phyloP scores from a whole-genome alignment of 495 filamentous ascomycete species.

The Podospora comata region DNA sequence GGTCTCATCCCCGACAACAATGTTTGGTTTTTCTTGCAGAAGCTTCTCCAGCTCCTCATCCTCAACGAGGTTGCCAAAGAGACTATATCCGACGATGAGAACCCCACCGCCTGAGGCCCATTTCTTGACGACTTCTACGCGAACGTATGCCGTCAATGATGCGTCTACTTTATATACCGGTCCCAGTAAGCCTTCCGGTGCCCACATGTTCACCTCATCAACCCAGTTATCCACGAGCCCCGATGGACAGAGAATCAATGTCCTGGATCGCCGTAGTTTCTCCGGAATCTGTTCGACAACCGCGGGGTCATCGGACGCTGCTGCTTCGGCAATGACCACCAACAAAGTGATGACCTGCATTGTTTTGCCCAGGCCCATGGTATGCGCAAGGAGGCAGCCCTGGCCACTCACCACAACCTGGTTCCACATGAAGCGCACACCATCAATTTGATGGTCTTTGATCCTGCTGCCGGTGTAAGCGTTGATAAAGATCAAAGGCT shows the following conservation, averaged over 20 bases:
- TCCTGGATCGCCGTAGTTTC: slow-evolving; percentile 57
- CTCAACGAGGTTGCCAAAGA: slow-evolving; percentile 50
- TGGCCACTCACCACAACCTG: slow-evolving; percentile 60
- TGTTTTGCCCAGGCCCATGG: slow-evolving; percentile 93
- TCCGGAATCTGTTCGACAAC: slow-evolving; percentile 65
- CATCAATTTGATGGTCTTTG: slow-evolving; percentile 58
- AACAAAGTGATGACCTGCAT: slow-evolving; percentile 85
- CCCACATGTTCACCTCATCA: slow-evolving; percentile 72
- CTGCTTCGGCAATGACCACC: slow-evolving; percentile 65
- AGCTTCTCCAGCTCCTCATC: slow-evolving; percentile 35
- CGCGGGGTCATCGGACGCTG: slow-evolving; percentile 52
- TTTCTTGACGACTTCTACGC: slow-evolving; percentile 42
- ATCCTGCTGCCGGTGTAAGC: slow-evolving; percentile 47
- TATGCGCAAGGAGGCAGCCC: slow-evolving; percentile 84
- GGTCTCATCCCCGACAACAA: slow-evolving; percentile 87
- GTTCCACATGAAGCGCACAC: slow-evolving; percentile 88
- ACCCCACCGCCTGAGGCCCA: slow-evolving; percentile 71
- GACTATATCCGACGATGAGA: slow-evolving; percentile 67
- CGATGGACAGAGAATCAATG: slow-evolving; percentile 73
- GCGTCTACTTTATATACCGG: slow-evolving; percentile 49
- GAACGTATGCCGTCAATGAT: slow-evolving; percentile 26
- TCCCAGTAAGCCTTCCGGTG: slow-evolving; percentile 53
- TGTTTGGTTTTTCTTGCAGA: slow-evolving; percentile 59
- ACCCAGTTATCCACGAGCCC: slow-evolving; percentile 77
- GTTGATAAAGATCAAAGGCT: slow-evolving; percentile 52